Conservation (phyloP, 495 filamentous ascomycete genomes). For the Neurospora pannonica region DNA sequence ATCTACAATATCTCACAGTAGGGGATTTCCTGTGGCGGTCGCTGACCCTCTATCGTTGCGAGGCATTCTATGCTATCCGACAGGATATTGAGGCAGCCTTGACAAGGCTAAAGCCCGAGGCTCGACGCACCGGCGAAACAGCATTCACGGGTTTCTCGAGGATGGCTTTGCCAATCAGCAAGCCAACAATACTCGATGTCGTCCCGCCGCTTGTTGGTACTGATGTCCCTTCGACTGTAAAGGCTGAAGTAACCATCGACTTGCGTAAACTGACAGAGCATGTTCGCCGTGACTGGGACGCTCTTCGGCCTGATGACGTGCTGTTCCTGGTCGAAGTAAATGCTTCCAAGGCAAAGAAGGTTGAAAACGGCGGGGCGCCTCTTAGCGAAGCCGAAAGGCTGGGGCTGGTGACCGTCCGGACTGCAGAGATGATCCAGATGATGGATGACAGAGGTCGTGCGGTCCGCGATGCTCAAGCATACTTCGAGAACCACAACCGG, state of each 20-base stretch:
- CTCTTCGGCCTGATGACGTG: slow-evolving; percentile 78
- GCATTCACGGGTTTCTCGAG: slow-evolving; percentile 78
- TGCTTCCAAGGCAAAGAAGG: slow-evolving; percentile 40
- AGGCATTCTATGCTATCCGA: slow-evolving; percentile 89
- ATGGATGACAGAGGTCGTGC: slow-evolving; percentile 79
- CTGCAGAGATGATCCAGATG: slow-evolving; percentile 80
- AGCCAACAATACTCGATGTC: slow-evolving; percentile 81
- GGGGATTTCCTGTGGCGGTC: slow-evolving; percentile 95
- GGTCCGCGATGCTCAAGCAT: slow-evolving; percentile 49
- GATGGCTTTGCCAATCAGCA: slow-evolving; percentile 82
- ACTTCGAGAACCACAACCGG: slow-evolving; percentile 33
- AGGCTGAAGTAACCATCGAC: slow-evolving; percentile 84
- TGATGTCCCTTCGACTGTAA: slow-evolving; percentile 71
- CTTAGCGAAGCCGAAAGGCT: slow-evolving; percentile 45
- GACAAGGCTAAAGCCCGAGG: slow-evolving; percentile 66
- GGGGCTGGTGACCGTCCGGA: slow-evolving; percentile 62
- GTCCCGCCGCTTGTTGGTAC: slow-evolving; percentile 78
- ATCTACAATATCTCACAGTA: slow-evolving; percentile 88
- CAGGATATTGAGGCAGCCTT: slow-evolving; percentile 79
- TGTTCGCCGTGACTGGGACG: slow-evolving; percentile 83
- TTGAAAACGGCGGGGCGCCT: slow-evolving; percentile 44
- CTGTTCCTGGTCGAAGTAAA: slow-evolving; percentile 77
- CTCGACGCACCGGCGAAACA: slow-evolving; percentile 50
- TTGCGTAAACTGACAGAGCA: slow-evolving; percentile 65
- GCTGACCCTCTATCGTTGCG: slow-evolving; percentile 77